Base-by-base conservation (phyloP, 768 basidiomycete genomes). In the Tulasnella sp. region DNA sequence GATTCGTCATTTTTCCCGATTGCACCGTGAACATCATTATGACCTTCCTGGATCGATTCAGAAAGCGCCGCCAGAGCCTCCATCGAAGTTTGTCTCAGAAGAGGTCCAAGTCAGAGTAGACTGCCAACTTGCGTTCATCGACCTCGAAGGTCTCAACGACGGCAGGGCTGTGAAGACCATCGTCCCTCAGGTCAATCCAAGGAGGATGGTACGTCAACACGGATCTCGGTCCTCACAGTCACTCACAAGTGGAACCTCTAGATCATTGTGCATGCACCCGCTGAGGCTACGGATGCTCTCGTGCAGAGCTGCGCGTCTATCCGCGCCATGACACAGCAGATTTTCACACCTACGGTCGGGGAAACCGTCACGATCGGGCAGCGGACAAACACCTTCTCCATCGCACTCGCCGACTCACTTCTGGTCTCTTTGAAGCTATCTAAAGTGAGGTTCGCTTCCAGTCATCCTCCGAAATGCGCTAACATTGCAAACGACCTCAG, bases 141-240 rank as follows among this genome's bases (percentile, higher is more conserved):
- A 99, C 77, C 89, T 98, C 87, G 97, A 98, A 77, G 97, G 97
- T 36, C 81, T 96, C 69, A 95, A 95, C 76, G 97, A 99, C 77
- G 96, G 96, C 1, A 91, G 96, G 74, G 95, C 97, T 0, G 89
- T 97, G 74, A 98, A 98, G 80, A 95, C 92, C 0, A 97, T 99
- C 75, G 89, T 98, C 5, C 93, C 96, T 3, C 93, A 97, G 82
- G 88, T 99, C 74, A 95, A 96, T 77, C 97, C 97, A 36, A 86
- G 97, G 22, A 95, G 95, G 83, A 89, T 98, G 88, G 96, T 95
- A 71, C 62, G 83, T 81, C 1, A 72, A 64, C 9, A 34, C 1
- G 32, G 22, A n/a, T 40, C 17, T 59, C 14, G 12, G 47, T 26
- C 26, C 52, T 29, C 22, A 1, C 12, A 17, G 12, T 34, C 71